Base-by-base conservation (phyloP, 2,329 filamentous ascomycete species). In the Myriangium duriaei region DNA sequence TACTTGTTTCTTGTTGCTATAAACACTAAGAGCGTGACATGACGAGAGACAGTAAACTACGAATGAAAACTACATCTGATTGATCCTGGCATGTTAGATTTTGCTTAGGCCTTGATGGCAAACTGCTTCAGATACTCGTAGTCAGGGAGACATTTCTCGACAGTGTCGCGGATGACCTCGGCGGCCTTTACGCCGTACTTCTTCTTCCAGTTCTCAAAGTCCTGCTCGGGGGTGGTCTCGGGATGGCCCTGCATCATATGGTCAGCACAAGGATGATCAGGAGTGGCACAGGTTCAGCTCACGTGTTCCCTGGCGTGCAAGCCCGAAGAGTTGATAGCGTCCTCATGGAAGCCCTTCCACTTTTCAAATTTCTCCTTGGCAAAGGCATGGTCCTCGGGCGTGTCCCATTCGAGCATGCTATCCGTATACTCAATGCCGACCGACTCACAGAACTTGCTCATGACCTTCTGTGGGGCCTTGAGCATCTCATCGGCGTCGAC, bases 291-390 rank as follows among this genome's bases (percentile, higher is more conserved):
- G 18, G 12, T 6, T n/a, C 15, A 21, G 61, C 65, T 53, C 59
- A 75, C 71, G 47, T 78, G 69, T 32, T 68, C 67, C 53, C 83
- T 69, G 2, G 82, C 74, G 55, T 79, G 79, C 51, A 98, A 64
- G 44, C 76, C 77, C 26, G 71, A 79, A 54, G 83, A 93, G 48
- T 81, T 69, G 50, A 96, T 83, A 11, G 86, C 91, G 65, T 96
- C 91, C 49, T 96, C 82, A 58, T 96, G 91, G 64, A 93, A 96
- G 9, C 91, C 91, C 49, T 78, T 81, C 91, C 91, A 96, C 66
- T 98, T 96, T 63, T 87, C 85, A 62, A 96, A 96, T 12, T 77
- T 78, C 45, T 75, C 69, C 47, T 71, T 68, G 3, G 87, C 88
- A 44, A 72, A 65, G 36, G 62, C 50, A 49, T 85, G 76, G 50